Evolutionary conservation across 768 basidiomycete species (phyloP), one percentile per base, ranked within the genome.

Genomic region (Hypholoma sublateritium): DNA sequence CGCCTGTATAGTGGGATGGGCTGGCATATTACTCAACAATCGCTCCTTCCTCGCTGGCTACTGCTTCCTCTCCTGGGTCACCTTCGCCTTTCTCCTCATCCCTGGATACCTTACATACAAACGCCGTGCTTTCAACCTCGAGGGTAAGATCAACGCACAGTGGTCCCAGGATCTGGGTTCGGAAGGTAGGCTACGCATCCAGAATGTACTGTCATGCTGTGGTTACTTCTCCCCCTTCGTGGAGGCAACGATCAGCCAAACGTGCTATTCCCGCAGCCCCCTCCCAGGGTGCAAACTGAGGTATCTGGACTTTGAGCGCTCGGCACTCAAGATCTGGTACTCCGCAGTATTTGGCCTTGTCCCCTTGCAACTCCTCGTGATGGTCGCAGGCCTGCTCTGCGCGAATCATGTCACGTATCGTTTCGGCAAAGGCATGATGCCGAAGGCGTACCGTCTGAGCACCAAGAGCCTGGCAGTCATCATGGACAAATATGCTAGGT

Each of bases 381-480:
- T 92, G 70, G 55, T 89, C 50, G 74, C 78, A 1, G 84, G 79
- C 3, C 71, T 93, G 49, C 70, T 93, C 34, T 93, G 88, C 71
- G 82, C 85, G 4, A 91, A 91, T 71, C 91, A 93, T 64, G 84
- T 95, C 69, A 93, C 91, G 44, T 93, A 92, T 65, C 76, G 91
- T 42, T 93, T 93, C 70, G 91, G 91, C 0, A 93, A 93, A 75
- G 91, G 92, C 45, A 86, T 93, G 85, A 92, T 89, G 81, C 92
- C 91, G 42, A 87, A 90, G 76, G 83, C 85, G 36, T 93, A 95
- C 67, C 75, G 90, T 47, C 75, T 93, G 37, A 85, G 85, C 67
- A 72, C 80, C 76, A 80, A 74, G 57, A 84, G 80, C 54, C 89
- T 93, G 83, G 88, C 84, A 1, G 79, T 88, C 25, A 89, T 94